Base-by-base conservation (phyloP, 2,329 filamentous ascomycete genomes). In the Aaosphaeria pasadenensis region DNA sequence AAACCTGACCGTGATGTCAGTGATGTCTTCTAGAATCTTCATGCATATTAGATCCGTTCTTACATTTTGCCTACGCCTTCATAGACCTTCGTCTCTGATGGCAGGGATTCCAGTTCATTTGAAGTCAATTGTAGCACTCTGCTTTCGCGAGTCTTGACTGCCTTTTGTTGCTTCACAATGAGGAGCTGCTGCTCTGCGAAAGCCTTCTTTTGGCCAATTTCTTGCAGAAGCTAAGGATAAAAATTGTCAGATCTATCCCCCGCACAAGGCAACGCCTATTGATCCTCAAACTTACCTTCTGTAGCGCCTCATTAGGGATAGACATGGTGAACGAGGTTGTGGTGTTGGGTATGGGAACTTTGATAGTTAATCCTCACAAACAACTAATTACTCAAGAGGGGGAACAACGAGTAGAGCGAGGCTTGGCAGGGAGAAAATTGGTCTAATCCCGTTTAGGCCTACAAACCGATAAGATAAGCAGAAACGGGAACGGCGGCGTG, bases 21-120 rank as follows among this genome's bases (percentile, higher is more conserved):
- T 58, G 11, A 45, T 40, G 13, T 4, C 44, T 28, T 13, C 42
- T 33, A 28, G 35, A 44, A 24, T 24, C 17, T 24, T 24, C 17
- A 24, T 24, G 17, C 17, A 24, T 24, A 24, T 24, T 24, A 24
- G 17, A 24, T 24, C 17, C 43, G 31, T 7, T 74, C 85, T 63
- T 72, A 96, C 94, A 99, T 97, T 76, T 97, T 99, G 44, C 94
- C 94, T 7, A 97, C 87, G 5, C 92, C 92, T 73, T 97, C 92
- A 63, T 97, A 99, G 30, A 96, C 83, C 31, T 86, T 86, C 0
- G 90, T 94, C 42, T 86, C 82, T 13, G 81, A 69, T 4, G 91
- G 87, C 51, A 99, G 74, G 5, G 83, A 80, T n/a, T 83, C 81
- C 43, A 97, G 78, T 72, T 99, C 94, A 55, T 81, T 89, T 33